phyloP scores from a whole-genome alignment of 495 filamentous ascomycete genomes.

The Hyaloscypha finlandica region DNA sequence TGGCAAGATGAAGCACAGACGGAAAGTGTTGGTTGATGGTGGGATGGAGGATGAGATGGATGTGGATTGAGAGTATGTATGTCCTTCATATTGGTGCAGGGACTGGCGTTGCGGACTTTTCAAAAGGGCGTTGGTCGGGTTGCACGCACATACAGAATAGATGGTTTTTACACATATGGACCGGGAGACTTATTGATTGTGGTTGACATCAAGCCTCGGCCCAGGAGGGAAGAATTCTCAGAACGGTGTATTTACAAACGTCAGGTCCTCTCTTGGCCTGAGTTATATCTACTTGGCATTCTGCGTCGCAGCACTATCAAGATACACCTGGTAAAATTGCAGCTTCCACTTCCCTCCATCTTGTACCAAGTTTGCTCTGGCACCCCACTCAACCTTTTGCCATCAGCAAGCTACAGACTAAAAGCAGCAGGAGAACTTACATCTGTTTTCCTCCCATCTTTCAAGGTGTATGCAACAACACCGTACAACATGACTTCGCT shows the following conservation, averaged over 20 bases:
- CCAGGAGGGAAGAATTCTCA: too few species aligned
- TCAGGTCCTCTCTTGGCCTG: neutral
- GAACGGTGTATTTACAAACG: neutral
- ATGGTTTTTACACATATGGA: constrained; percentile 8
- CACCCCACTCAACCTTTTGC: constrained; percentile 53
- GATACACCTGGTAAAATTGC: constrained; percentile 67
- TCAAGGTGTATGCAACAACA: constrained; percentile 56
- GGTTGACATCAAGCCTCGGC: too few species aligned
- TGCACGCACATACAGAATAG: constrained; percentile 1
- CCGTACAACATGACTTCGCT: constrained; percentile 65
- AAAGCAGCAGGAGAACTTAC: constrained; percentile 14
- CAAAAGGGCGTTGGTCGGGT: constrained; percentile 27
- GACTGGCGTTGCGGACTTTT: constrained; percentile 28
- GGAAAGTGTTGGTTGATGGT: constrained; percentile 64
- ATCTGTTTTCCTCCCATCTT: constrained; percentile 45
- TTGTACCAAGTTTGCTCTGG: constrained; percentile 52
- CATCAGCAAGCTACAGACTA: neutral
- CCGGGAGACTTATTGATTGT: too few species aligned
- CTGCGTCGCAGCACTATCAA: constrained; percentile 47
- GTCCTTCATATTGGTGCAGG: neutral
- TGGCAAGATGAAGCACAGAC: constrained; percentile 60
- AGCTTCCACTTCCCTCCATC: constrained; percentile 52
- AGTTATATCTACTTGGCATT: constrained; percentile 26
- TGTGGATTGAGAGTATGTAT: constrained; percentile 55
- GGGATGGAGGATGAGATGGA: constrained; percentile 66